phyloP scores from a whole-genome alignment of 257 asterid species.

The Salvia miltiorrhiza region DNA sequence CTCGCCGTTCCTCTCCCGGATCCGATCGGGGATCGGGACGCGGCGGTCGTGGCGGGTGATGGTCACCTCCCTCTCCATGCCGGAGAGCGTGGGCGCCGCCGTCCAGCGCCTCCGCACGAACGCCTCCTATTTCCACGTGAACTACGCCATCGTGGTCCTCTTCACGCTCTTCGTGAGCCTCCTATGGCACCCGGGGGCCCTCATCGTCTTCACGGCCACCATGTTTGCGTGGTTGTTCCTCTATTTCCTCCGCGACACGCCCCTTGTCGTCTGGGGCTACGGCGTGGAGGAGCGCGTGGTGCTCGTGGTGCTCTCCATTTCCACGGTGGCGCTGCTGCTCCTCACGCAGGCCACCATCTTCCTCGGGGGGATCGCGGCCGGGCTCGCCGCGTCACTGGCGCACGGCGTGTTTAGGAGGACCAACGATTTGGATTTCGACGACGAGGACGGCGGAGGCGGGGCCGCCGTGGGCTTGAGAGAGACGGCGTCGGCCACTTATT shows the following conservation, averaged over 20 bases:
- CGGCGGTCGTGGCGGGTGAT: slow-evolving; percentile 47
- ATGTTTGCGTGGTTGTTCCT: slow-evolving; percentile 36
- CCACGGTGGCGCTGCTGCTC: slow-evolving; percentile 32
- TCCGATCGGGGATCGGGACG: slow-evolving; percentile 25
- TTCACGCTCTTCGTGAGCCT: slow-evolving; percentile 34
- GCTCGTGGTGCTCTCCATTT: slow-evolving; percentile 23
- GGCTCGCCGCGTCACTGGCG: slow-evolving; percentile 21
- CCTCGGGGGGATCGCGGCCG: slow-evolving; percentile 23
- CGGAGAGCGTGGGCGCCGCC: slow-evolving; percentile 25
- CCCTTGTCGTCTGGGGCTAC: slow-evolving; percentile 26
- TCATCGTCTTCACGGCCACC: slow-evolving; percentile 28
- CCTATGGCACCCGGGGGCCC: slow-evolving; percentile 37
- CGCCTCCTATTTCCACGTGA: slow-evolving; percentile 37
- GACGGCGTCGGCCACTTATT: slow-evolving; percentile 30
- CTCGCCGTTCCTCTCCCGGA: slow-evolving; percentile 3
- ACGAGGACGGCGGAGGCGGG: background rate
- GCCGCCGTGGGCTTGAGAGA: slow-evolving; percentile 28
- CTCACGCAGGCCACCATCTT: slow-evolving; percentile 24
- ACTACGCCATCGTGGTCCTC: slow-evolving; percentile 33
- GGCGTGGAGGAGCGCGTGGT: slow-evolving; percentile 35
- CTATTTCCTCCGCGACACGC: slow-evolving; percentile 38
- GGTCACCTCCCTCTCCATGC: slow-evolving; percentile 26
- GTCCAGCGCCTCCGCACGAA: slow-evolving; percentile 33
- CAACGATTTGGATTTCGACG: slow-evolving; percentile 23
- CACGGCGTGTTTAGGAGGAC: slow-evolving; percentile 34